These are phyloP conservation scores for Termitomyces sp. DNA, from an alignment of 768 basidiomycete genomes.

Conservation along the genomic window DNA sequence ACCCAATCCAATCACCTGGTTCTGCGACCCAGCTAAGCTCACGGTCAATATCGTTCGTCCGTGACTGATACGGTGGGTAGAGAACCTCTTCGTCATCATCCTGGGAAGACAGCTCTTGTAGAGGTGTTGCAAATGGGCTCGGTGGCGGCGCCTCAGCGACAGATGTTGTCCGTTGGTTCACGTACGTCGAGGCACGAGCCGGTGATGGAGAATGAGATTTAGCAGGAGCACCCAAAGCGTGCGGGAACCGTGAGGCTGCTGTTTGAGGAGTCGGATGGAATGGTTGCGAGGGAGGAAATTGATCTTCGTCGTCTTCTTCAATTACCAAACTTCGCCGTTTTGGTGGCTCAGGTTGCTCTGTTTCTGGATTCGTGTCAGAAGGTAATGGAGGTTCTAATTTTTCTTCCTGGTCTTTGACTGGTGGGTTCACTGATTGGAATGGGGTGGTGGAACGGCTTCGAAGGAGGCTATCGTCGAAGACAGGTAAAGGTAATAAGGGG, in stretches of 20 bases:
- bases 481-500: constrained; percentile 51
- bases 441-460: constrained; percentile 45
- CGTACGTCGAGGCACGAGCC: constrained; percentile 52
- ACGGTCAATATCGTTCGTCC: constrained; percentile 50
- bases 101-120: constrained; percentile 57
- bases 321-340: constrained; percentile 64
- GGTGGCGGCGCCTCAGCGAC: constrained; percentile 60
- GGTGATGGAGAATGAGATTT: constrained; percentile 37
- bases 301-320: constrained; percentile 67
- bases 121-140: constrained; percentile 72
- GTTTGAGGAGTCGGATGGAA: constrained; percentile 41
- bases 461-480: constrained; percentile 33
- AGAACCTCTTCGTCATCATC: constrained; percentile 72
- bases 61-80: constrained; percentile 50
- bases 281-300: constrained; percentile 40
- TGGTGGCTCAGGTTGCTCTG: constrained; percentile 38
- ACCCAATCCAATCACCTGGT: constrained; percentile 50
- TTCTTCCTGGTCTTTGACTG: constrained; percentile 30
- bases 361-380: constrained; percentile 22
- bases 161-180: constrained; percentile 44
- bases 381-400: constrained; percentile 22
- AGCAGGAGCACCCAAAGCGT: constrained; percentile 56
- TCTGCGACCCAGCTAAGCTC: constrained; percentile 79
- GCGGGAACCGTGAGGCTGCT: constrained; percentile 40
- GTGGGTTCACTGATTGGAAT: constrained; percentile 35